Base-by-base conservation (phyloP, 73 alveolate genomes). In the Stentor roeselii region DNA sequence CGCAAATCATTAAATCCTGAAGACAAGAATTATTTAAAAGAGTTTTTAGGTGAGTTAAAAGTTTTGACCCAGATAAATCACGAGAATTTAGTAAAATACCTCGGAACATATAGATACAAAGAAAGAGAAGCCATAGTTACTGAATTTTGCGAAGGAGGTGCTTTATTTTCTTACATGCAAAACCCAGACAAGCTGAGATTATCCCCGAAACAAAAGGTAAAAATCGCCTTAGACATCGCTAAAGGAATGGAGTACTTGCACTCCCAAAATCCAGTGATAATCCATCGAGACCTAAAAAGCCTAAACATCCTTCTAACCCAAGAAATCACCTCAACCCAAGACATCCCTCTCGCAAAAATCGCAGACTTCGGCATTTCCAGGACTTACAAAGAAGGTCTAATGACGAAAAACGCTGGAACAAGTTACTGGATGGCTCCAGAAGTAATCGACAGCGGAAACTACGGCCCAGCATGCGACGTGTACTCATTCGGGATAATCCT, bases 381-480 rank as follows among this genome's bases (percentile, higher is more conserved):
- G 77, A 83, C 90, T n/a, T 87, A 91, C 58, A 97, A 93, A 42
- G 86, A 91, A 39, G 97, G 90, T 39, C 92, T 95, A 97, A 95
- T 97, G 21, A 91, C 96, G 35, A 95, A 95, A 89, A 95, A 91
- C 77, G 99, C n/a, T n/a, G 86, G 86, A 21, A 78, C 86, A 39
- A 59, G 60, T 50, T 78, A 78, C 30, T 78, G 42, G 42, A 78
- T 78, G 86, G 86, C 86, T 3, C 86, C 86, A 30, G 86, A 78
- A 40, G 86, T 78, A 6, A 36, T 78, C n/a, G 3, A 60, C 14
- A 39, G 76, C 6, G 76, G 37, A 30, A 78, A 91, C 38, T 97
- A 97, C 91, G 91, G 99, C 40, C 99, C 96, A 85, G 95, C 95
- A 83, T 97, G 99, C 30, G 99, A 97, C 89, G 99, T 97, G 3